A percentile compares a stretch with the other conserved stretches of the same genome.
phyloP scores from a whole-genome alignment of 371 early-diverging fungal species.

The Coemansia sp. region DNA sequence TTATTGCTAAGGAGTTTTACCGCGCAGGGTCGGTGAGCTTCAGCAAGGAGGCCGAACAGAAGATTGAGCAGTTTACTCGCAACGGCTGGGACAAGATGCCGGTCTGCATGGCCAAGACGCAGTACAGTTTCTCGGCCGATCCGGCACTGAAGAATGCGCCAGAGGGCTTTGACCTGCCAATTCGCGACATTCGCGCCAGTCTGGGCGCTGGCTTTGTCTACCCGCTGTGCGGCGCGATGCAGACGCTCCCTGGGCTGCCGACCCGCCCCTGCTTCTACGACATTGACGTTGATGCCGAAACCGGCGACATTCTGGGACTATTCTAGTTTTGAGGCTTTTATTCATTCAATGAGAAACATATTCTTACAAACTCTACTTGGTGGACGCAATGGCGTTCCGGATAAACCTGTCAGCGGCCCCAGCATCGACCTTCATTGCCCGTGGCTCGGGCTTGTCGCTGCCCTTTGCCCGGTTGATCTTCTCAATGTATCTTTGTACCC shows the following conservation, averaged over 20 bases:
- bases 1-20: conserved; percentile 89
- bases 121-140: conserved; percentile 87
- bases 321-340: conserved; percentile 62
- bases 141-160: conserved; percentile 91
- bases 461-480: conserved; percentile 45
- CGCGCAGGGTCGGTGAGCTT: conserved; percentile 87
- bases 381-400: conserved; percentile 10
- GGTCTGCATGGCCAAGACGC: conserved; percentile 98
- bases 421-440: conserved; percentile 23
- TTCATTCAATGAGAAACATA: background rate
- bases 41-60: conserved; percentile 74
- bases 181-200: conserved; percentile 89
- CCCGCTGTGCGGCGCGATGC: conserved; percentile 93
- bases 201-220: conserved; percentile 98
- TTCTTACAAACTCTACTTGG: conserved; percentile 4
- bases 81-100: conserved; percentile 53
- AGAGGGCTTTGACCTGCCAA: conserved; percentile 85
- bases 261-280: conserved; percentile 97
- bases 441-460: conserved; percentile 1
- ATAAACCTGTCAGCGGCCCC: conserved; percentile 37
- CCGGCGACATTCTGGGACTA: conserved; percentile 80
- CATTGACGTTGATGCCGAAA: conserved; percentile 86
- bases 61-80: conserved; percentile 65
- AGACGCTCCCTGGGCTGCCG: conserved; percentile 97
- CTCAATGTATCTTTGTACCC: conserved; percentile 46